These are phyloP conservation scores for Liquidambar formosana DNA, from an alignment of 164 flowering plant genomes.

Conservation along the genomic window DNA sequence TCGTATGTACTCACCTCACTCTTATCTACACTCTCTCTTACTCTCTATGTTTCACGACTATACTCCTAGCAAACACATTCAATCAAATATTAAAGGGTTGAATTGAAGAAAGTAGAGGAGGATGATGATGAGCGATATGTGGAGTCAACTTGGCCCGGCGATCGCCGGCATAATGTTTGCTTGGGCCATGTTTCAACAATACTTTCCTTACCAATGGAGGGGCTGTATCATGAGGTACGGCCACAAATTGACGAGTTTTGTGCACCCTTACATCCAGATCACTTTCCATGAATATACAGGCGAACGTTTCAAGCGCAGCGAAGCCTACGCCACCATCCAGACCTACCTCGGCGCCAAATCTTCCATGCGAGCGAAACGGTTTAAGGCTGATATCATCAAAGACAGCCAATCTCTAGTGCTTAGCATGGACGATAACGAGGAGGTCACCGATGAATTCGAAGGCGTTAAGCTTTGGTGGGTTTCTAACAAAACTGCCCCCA, in stretches of 20 bases:
- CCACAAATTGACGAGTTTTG: neutral
- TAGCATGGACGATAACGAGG: constrained; percentile 23
- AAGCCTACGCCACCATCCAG: constrained; percentile 16
- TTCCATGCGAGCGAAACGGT: constrained; percentile 9
- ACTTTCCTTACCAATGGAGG: neutral
- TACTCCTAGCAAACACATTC: no score
- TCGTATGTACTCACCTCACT: no score
- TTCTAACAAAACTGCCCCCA: neutral
- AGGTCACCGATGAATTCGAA: constrained; percentile 20
- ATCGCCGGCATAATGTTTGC: constrained; percentile 3
- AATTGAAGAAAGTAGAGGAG: no score
- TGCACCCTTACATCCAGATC: constrained; percentile 19
- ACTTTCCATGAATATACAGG: constrained; percentile 16
- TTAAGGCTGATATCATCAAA: constrained; percentile 15
- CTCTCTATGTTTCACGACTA: no score
- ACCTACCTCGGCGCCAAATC: constrained; percentile 12
- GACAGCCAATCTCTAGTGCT: constrained; percentile 11
- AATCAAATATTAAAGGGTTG: no score
- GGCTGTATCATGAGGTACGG: neutral
- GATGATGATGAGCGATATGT: neutral
- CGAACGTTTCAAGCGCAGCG: constrained; percentile 16
- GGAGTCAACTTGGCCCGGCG: constrained; percentile 6
- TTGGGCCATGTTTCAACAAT: constrained; percentile 6
- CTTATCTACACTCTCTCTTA: no score
- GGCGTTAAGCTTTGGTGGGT: constrained; percentile 21